Evolutionary conservation across 768 basidiomycete species (phyloP), one percentile per base, ranked within the genome.

Genomic region (Aureoboletus auriporus): DNA sequence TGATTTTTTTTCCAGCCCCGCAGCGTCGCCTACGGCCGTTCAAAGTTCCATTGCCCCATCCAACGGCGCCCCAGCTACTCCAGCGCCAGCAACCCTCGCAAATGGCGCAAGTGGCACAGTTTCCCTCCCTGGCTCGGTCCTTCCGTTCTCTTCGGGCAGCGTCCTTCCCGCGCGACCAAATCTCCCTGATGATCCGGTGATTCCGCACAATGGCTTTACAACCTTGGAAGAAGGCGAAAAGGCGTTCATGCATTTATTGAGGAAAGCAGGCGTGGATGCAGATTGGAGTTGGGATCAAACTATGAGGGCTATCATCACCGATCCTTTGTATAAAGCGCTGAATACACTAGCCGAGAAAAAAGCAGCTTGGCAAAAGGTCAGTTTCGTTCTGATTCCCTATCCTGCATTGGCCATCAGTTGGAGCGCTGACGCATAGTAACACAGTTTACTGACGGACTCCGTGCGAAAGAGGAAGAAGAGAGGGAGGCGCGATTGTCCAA

Each of bases 221-320:
- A 95, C 89, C 6, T 68, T 83, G 10, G 89, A 91, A 59, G 92
- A 96, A 59, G 93, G 92, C 17, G 93, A 96, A 67, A 89, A 89
- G 62, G 96, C 94, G 11, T 99, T 99, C 67, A 82, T 84, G 61
- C 89, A 89, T 71, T 73, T 99, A 48, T 70, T 99, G 57, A 79
- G 86, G 58, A 92, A 91, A 70, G 86, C 89, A 39, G 90, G 90
- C 29, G 88, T 98, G 37, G 90, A 92, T 68, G 83, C 87, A 39
- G 84, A 78, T 54, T 97, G 91, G 89, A 92, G 92, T 31, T 99
- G 96, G 96, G 96, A 99, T 67, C 84, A 90, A 71, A 93, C 93
- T 44, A 96, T 98, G 90, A 81, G 94, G 64, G 88, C 91, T 59
- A 93, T 96, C 68, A 95, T 99, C 69, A 97, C 93, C 59, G 95